Conservation (phyloP, 78 protist species). For the Tieghemostelium lacteum region DNA sequence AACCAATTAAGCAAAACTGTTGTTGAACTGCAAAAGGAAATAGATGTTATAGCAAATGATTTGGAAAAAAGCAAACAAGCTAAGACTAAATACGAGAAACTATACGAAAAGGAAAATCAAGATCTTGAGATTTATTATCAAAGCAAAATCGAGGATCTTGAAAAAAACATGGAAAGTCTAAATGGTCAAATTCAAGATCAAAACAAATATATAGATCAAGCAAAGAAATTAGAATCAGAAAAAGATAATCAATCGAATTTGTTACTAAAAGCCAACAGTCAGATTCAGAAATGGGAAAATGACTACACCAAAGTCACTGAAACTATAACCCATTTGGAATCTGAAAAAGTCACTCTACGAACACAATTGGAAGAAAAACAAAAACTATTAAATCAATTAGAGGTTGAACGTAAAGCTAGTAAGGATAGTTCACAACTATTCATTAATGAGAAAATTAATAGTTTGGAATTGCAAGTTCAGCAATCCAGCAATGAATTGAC, state of each 20-base stretch:
- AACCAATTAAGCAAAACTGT: background rate
- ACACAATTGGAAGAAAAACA: too few relatives aligned
- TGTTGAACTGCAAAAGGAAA: too few relatives aligned
- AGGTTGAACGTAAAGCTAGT: too few relatives aligned
- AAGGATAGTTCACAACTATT: too few relatives aligned
- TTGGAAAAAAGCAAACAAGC: background rate
- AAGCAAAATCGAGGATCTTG: background rate
- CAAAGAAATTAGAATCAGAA: background rate
- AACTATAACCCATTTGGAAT: background rate
- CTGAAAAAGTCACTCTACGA: too few relatives aligned
- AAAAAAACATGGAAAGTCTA: background rate
- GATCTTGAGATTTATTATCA: background rate
- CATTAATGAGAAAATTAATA: background rate
- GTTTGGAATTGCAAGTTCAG: background rate
- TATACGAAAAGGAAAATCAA: background rate
- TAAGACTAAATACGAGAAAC: background rate
- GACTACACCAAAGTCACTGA: slow-evolving; percentile 1
- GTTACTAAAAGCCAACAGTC: too few relatives aligned
- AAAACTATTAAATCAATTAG: too few relatives aligned
- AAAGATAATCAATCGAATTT: too few relatives aligned
- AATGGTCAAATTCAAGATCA: background rate
- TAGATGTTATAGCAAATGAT: background rate
- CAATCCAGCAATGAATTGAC: background rate
- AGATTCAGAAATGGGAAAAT: too few relatives aligned
- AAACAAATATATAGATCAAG: background rate